phyloP scores from a whole-genome alignment of 2,329 filamentous ascomycete genomes.

The Penicillium brevicompactum region DNA sequence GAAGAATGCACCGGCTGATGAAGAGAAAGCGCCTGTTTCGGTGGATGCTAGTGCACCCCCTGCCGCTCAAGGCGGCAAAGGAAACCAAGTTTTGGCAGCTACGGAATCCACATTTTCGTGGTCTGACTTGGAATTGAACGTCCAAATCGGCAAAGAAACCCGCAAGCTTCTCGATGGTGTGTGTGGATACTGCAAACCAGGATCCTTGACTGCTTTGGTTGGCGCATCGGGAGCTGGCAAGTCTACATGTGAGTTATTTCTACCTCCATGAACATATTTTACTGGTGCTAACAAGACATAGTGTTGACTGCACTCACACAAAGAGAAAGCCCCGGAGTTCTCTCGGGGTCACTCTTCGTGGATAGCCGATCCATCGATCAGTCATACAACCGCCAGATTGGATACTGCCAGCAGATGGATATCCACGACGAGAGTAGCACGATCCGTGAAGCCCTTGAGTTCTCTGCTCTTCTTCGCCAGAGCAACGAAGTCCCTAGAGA shows the following conservation, averaged over 20 bases:
- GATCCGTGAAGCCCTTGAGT: conserved; percentile 65
- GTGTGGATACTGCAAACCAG: conserved; percentile 73
- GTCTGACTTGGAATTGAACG: conserved; percentile 66
- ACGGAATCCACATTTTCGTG: conserved; percentile 68
- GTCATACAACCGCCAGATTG: conserved; percentile 67
- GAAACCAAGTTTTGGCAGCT: conserved; percentile 43
- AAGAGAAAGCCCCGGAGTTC: conserved; percentile 62
- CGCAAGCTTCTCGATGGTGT: conserved; percentile 65
- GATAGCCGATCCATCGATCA: conserved; percentile 60
- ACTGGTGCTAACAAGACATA: conserved; percentile 40
- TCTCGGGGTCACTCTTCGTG: conserved; percentile 64
- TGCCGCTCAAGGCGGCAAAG: conserved; percentile 25
- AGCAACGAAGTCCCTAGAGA: conserved; percentile 48
- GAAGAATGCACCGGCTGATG: conserved; percentile 18
- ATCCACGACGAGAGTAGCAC: conserved; percentile 67
- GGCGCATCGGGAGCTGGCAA: conserved; percentile 78
- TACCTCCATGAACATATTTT: background rate
- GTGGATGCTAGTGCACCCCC: conserved; percentile 21
- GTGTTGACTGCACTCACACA: conserved; percentile 72
- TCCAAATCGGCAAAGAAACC: conserved; percentile 61
- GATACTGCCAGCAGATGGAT: conserved; percentile 69
- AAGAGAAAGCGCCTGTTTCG: conserved; percentile 32
- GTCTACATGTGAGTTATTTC: conserved; percentile 32
- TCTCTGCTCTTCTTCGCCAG: conserved; percentile 64
- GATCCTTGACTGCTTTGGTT: conserved; percentile 74